A percentile compares a stretch with the other conserved stretches of the same genome.
Conservation (phyloP, 345 rosid species). For the Bretschneidera sinensis region DNA sequence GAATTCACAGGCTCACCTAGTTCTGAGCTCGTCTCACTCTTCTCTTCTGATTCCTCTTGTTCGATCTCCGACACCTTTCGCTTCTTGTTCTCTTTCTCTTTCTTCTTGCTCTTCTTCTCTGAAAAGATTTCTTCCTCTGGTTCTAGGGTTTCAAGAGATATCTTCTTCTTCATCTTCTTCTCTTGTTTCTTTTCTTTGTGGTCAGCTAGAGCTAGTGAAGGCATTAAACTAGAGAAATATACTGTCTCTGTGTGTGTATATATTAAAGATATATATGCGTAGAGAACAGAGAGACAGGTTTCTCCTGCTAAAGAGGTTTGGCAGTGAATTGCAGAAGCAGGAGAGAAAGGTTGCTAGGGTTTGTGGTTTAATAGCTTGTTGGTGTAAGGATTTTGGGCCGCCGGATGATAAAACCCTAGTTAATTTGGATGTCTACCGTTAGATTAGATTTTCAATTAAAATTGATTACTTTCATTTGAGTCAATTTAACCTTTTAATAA, state of each 20-base stretch:
- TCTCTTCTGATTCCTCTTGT: constrained; percentile 38
- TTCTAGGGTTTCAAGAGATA: constrained; percentile 33
- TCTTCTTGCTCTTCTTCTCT: constrained; percentile 41
- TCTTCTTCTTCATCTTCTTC: constrained; percentile 71
- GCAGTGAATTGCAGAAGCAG: constrained; percentile 31
- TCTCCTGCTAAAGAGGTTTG: constrained; percentile 30
- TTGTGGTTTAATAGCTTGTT: constrained; percentile 20
- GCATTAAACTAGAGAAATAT: constrained; percentile 32
- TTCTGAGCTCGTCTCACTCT: constrained; percentile 75
- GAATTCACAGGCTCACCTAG: constrained; percentile 44
- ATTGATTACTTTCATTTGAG: too few relatives aligned
- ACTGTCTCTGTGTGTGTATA: too few relatives aligned
- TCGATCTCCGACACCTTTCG: constrained; percentile 49
- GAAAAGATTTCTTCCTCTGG: constrained; percentile 18
- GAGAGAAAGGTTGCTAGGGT: constrained; percentile 32
- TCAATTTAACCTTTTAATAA: too few relatives aligned
- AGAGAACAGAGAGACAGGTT: neutral
- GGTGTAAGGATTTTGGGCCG: constrained; percentile 26
- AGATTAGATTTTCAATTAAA: too few relatives aligned
- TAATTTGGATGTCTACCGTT: constrained; percentile 15
- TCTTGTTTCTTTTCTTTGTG: constrained; percentile 32
- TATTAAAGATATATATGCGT: neutral
- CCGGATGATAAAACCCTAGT: constrained; percentile 22
- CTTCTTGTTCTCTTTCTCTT: constrained; percentile 37
- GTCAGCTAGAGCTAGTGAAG: constrained; percentile 40